Base-by-base conservation (phyloP, 495 filamentous ascomycete species). In the Penicillium chermesinum region DNA sequence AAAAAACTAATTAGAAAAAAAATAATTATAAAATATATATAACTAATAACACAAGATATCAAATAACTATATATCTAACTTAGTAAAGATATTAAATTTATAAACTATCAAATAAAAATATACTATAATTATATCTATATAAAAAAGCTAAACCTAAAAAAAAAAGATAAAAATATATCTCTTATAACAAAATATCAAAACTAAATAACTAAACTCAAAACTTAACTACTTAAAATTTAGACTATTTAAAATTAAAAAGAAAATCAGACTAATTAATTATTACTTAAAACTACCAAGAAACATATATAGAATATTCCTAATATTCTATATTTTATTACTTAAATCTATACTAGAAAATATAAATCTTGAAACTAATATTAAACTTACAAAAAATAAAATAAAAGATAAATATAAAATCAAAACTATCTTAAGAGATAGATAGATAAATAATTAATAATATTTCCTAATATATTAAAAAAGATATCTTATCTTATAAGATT, bases 131-230 rank as follows among this genome's bases (percentile, higher is more conserved):
- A 53, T 49, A 12, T 32, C 40, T 52, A 38, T 42, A 34, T 49
- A 35, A 52, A 59, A 36, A 52, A 43, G 49, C 47, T 34, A 44
- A 50, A 43, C 37, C 53, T 61, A 32, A 59, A 59, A 52, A 45
- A 46, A 49, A 51, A n/a, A 51, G 49, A 58, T 54, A 58, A 62
- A 55, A 55, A 20, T 69, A 37, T 65, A 64, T 18, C 57, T 69
- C 12, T 33, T 55, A 42, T 41, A 59, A 25, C 30, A 42, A 27
- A 7, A 42, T 27, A 30, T 70, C 34, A 63, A 60, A 53, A 64
- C 45, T 2, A 63, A 62, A 46, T 22, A 54, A 58, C 40, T 37
- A 52, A 69, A 47, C 20, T 41, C 59, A 15, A 67, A 69, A 51
- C 43, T 70, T 14, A 41, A 67, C 19, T 48, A 63, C 46, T 58